A percentile compares a stretch with the other conserved stretches of the same genome.
Conservation (phyloP, 1,284 basidiomycete genomes). For the Xerocomus nothofagi region DNA sequence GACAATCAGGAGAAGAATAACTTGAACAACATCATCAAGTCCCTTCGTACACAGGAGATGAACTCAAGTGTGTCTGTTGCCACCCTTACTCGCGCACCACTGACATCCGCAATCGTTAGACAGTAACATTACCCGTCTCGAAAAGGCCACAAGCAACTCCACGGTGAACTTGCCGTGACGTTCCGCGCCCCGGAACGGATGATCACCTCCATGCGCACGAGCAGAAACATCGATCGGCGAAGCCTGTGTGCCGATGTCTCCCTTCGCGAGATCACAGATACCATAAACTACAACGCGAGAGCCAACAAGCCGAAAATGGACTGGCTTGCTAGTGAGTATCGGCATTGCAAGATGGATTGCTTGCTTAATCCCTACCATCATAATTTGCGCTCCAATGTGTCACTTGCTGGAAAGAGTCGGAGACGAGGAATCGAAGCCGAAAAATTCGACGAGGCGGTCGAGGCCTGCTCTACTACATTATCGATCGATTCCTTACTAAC, state of each 20-base stretch:
- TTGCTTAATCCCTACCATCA: too few relatives aligned
- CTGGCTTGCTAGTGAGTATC: too few relatives aligned
- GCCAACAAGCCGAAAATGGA: too few relatives aligned
- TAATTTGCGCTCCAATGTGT: too few relatives aligned
- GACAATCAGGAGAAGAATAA: not conserved
- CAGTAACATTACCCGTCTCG: not conserved
- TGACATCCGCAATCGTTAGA: not conserved
- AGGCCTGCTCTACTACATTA: slow-evolving; percentile 4
- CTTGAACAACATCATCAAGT: not conserved
- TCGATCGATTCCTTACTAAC: not conserved
- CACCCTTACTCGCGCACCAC: not conserved
- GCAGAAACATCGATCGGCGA: too few relatives aligned
- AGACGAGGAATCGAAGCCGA: not conserved
- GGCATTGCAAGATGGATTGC: too few relatives aligned
- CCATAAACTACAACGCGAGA: too few relatives aligned
- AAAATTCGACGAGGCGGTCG: slow-evolving; percentile 1
- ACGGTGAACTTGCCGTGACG: too few relatives aligned
- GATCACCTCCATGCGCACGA: too few relatives aligned
- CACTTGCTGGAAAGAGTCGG: not conserved
- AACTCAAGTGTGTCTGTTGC: not conserved
- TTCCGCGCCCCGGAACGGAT: too few relatives aligned
- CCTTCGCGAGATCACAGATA: too few relatives aligned
- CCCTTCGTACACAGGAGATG: not conserved
- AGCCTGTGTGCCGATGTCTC: too few relatives aligned
- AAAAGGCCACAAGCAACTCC: not conserved